These are phyloP conservation scores for Coniella vitis DNA, from an alignment of 2,329 filamentous ascomycete genomes.

Conservation along the genomic window DNA sequence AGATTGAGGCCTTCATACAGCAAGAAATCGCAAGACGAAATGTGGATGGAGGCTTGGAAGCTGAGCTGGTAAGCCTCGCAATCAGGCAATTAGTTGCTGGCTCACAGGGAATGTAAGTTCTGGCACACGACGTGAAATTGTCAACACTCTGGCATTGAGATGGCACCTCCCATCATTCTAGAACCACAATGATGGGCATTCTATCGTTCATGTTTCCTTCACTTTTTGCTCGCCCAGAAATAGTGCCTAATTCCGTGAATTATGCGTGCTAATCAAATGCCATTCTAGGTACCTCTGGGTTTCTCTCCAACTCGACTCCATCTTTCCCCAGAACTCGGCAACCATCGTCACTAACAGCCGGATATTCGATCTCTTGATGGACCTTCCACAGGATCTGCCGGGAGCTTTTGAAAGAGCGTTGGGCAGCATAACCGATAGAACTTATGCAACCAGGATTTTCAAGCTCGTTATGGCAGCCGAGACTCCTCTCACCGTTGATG, in stretches of 20 bases:
- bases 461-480: not conserved
- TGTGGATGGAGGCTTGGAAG: not conserved
- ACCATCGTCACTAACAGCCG: not conserved
- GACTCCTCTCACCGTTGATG: not conserved
- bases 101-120: not conserved
- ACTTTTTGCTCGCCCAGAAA: no score
- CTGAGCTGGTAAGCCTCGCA: not conserved
- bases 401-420: constrained; percentile 7
- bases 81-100: not conserved
- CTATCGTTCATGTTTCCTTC: no score
- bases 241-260: no score
- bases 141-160: no score
- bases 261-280: not conserved
- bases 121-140: no score
- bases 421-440: not conserved
- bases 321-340: not conserved
- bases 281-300: not conserved
- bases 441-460: constrained; percentile 2
- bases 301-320: not conserved
- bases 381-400: constrained; percentile 1
- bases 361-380: not conserved
- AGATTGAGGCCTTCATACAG: not conserved
- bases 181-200: no score
- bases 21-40: not conserved
- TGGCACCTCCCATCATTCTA: no score